Evolutionary conservation across 306 rosid species (phyloP), one percentile per base, ranked within the genome.

Genomic region (Cucumis cinereus): DNA sequence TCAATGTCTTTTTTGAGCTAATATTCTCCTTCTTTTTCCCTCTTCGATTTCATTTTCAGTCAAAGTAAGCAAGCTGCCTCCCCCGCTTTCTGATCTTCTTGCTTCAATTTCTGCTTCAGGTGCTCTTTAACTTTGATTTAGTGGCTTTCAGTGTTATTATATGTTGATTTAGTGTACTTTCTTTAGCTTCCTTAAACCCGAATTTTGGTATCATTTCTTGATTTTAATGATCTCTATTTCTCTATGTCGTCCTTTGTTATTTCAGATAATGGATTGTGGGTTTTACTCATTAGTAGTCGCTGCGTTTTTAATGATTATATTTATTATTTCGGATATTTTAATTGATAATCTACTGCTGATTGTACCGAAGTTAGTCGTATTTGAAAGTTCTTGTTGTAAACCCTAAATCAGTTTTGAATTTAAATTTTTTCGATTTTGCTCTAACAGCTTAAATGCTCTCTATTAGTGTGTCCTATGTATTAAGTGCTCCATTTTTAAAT

Each of bases 61-160:
- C 78, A 3, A 60, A 43, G 30, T 30, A 30, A 72, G 17, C 6
- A 26, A 57, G 22, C 56, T 75, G 57, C 41, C 59, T 22, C 20
- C 17, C 49, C 40, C 56, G 55, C 70, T 59, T 45, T 58, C 78
- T 24, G 69, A 59, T 75, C 70, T 75, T 75, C 69, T 4, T 17
- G 55, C 2, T 75, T 75, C 1, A 38, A 30, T 52, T 72, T 57
- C 7, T 59, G 43, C 56, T 11, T 24, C 56, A 40, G 36, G 26
- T 75, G n/a, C 43, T 40, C 12, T 36, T 55, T 56, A 17, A 24
- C 59, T 41, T 24, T 58, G 57, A 45, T 45, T 60, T 38, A 7
- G 54, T 75, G 36, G 16, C 40, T 75, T 74, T 75, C 7, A 23
- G 55, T 22, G 6, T 58, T 26, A 14, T 58, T 26, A 30, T 52